These are phyloP conservation scores for Phalaenopsis equestris DNA, from an alignment of 106 monocot genomes.

Conservation along the genomic window DNA sequence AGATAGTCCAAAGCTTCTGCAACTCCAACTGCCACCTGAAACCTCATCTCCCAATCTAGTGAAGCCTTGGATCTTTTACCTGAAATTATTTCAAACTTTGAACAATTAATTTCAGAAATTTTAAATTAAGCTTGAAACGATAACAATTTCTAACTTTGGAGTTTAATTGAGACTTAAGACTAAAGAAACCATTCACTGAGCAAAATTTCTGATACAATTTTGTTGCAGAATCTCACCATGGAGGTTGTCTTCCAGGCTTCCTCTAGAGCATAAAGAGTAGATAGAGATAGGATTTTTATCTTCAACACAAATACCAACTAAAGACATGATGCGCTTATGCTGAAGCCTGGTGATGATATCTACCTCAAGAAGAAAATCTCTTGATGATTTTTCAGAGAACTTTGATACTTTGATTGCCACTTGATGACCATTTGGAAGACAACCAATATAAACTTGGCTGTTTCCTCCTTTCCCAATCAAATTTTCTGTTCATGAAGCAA, in stretches of 20 bases:
- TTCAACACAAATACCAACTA: slow-evolving; percentile 52
- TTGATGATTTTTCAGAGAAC: slow-evolving; percentile 35
- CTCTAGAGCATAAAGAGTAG: slow-evolving; percentile 49
- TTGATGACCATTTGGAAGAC: slow-evolving; percentile 38
- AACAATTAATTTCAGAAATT: background rate
- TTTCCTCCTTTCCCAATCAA: slow-evolving; percentile 85
- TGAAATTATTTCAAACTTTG: slow-evolving; percentile 7
- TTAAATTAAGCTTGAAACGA: background rate
- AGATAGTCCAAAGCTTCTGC: slow-evolving; percentile 63
- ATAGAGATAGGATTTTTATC: slow-evolving; percentile 41
- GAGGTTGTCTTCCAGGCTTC: slow-evolving; percentile 80
- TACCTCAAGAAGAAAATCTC: slow-evolving; percentile 53
- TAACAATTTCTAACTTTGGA: background rate
- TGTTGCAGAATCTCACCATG: slow-evolving; percentile 31
- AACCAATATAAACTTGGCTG: slow-evolving; percentile 63
- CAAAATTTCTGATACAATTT: background rate
- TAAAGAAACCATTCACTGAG: background rate
- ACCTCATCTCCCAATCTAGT: slow-evolving; percentile 61
- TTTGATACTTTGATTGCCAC: slow-evolving; percentile 67
- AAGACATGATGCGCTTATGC: slow-evolving; percentile 42
- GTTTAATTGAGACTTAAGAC: background rate
- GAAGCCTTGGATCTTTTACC: slow-evolving; percentile 33
- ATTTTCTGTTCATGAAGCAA: slow-evolving; percentile 36
- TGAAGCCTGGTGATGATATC: slow-evolving; percentile 64
- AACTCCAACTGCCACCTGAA: slow-evolving; percentile 53